Conservation (phyloP, 2,329 filamentous ascomycete genomes). For the Coniella vitis region DNA sequence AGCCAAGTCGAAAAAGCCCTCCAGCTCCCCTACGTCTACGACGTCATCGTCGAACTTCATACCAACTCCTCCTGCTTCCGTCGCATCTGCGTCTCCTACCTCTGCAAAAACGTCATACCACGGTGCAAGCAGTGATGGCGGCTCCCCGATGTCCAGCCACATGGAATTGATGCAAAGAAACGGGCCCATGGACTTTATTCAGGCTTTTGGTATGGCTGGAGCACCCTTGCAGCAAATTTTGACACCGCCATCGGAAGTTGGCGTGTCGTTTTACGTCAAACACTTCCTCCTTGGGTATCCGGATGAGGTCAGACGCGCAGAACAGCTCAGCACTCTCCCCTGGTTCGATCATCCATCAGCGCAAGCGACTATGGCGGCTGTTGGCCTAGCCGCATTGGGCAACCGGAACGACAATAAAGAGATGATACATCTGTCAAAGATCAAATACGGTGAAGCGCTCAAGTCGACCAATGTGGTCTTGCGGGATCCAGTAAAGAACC, state of each 20-base stretch:
- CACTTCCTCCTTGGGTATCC: conserved; percentile 45
- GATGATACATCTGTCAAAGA: conserved; percentile 39
- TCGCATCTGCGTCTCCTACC: conserved; percentile 11
- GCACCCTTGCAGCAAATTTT: not conserved
- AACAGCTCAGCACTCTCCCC: conserved; percentile 29
- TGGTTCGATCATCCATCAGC: conserved; percentile 34
- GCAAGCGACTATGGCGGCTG: conserved; percentile 46
- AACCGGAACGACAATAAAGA: conserved; percentile 42
- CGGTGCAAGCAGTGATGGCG: not conserved
- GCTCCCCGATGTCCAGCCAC: not conserved
- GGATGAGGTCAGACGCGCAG: conserved; percentile 36
- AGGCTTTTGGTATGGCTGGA: not conserved
- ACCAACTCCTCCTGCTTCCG: conserved; percentile 10
- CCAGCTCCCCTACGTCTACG: not conserved
- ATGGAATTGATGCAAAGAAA: not conserved
- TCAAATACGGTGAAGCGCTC: conserved; percentile 49
- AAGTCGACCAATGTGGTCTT: conserved; percentile 38
- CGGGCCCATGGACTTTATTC: not conserved
- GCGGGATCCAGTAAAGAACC: conserved; percentile 25
- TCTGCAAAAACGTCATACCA: not conserved
- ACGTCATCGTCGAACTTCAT: not conserved
- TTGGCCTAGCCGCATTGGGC: conserved; percentile 51
- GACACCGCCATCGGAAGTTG: conserved; percentile 33
- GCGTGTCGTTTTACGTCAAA: conserved; percentile 44
- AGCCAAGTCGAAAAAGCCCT: conserved; percentile 8